Conservation (phyloP, 2,329 filamentous ascomycete genomes). For the Colletotrichum tropicicola region DNA sequence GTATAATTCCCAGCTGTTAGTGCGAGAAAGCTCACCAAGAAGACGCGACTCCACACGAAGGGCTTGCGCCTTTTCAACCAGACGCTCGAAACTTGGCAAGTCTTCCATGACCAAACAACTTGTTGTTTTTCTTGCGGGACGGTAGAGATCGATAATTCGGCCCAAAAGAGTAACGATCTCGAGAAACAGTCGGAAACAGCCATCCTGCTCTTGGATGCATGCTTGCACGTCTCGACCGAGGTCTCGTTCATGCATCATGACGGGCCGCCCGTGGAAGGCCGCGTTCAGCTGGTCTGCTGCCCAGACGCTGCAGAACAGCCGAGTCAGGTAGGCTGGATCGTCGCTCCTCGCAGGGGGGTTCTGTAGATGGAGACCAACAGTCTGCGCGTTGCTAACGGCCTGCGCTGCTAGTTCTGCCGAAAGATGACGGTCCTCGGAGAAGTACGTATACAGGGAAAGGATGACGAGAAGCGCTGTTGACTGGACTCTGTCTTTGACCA, state of each 20-base stretch:
- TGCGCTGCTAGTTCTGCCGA: constrained; percentile 33
- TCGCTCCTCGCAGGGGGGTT: constrained; percentile 33
- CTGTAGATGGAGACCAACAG: constrained; percentile 35
- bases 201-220: constrained; percentile 32
- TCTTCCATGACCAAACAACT: constrained; percentile 24
- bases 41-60: constrained; percentile 32
- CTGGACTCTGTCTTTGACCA: constrained; percentile 26
- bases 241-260: constrained; percentile 35
- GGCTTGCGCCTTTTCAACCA: constrained; percentile 18
- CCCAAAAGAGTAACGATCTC: constrained; percentile 33
- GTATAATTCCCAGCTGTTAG: not conserved
- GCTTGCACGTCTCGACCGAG: constrained; percentile 32
- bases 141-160: constrained; percentile 34
- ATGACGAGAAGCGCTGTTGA: constrained; percentile 42
- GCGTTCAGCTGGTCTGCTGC: constrained; percentile 35
- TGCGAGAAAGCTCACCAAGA: constrained; percentile 21
- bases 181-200: constrained; percentile 35
- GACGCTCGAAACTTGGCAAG: constrained; percentile 10
- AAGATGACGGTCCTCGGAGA: constrained; percentile 27
- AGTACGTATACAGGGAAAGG: constrained; percentile 37
- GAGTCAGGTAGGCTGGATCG: constrained; percentile 25
- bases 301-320: constrained; percentile 37
- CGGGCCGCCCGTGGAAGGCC: constrained; percentile 34
- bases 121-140: constrained; percentile 24
- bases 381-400: constrained; percentile 35